Conservation (phyloP, 2,329 filamentous ascomycete species). For the Magnaporthiopsis rhizophila region DNA sequence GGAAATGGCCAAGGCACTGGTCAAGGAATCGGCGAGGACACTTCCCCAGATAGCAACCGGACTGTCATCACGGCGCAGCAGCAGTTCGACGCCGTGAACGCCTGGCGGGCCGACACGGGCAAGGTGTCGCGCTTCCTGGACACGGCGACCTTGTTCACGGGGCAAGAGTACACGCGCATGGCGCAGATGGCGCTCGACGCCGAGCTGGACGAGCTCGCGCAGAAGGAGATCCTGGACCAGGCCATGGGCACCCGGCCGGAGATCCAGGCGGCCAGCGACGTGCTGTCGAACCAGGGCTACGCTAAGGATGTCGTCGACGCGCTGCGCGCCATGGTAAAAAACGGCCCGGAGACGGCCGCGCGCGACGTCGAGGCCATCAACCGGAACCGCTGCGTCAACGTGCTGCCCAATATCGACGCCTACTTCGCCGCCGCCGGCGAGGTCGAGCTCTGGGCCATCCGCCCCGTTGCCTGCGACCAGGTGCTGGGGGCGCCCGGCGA, state of each 20-base stretch:
- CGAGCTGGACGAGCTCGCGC: conserved; percentile 2
- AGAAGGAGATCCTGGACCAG: conserved; percentile 3
- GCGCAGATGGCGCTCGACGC: conserved; percentile 1
- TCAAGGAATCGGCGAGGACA: neutral
- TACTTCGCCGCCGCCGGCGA: conserved; percentile 1
- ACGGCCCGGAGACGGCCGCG: neutral
- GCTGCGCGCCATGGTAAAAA: neutral
- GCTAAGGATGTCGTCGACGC: conserved; percentile 1
- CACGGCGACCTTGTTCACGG: conserved; percentile 1
- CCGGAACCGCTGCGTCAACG: conserved; percentile 4
- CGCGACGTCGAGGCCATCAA: conserved; percentile 1
- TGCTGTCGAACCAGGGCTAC: neutral
- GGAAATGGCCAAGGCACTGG: neutral
- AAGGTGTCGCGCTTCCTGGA: conserved; percentile 1
- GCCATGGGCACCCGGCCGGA: neutral
- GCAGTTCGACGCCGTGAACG: neutral
- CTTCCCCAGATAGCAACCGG: neutral
- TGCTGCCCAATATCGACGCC: conserved; percentile 4
- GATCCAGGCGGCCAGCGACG: neutral
- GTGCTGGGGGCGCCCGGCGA: neutral
- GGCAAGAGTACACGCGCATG: neutral
- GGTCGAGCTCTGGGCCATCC: neutral
- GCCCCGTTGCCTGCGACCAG: neutral
- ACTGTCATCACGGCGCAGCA: neutral
- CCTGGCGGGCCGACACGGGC: neutral